These are phyloP conservation scores for Nannochloropsis gaditana DNA, from an alignment of 108 stramenopile species.

Conservation along the genomic window DNA sequence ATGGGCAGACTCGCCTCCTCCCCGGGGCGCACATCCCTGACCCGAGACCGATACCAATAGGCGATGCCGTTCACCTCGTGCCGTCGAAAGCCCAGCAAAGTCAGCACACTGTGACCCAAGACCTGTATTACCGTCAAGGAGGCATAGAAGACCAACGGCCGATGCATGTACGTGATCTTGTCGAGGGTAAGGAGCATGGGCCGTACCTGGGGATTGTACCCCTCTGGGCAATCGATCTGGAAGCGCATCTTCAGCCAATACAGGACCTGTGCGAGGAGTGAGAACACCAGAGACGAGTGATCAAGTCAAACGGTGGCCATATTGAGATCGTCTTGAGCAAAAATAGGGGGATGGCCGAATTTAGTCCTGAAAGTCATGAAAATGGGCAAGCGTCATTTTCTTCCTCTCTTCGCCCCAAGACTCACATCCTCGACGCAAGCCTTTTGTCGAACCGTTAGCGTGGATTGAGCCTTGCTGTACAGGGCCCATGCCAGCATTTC, in stretches of 20 bases:
- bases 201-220: constrained; percentile 25
- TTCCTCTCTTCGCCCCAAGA: background rate
- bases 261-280: background rate
- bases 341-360: background rate
- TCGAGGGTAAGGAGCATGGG: constrained; percentile 25
- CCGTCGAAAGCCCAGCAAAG: constrained; percentile 12
- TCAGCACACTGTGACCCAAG: background rate
- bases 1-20: constrained; percentile 15
- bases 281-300: background rate
- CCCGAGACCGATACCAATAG: constrained; percentile 27
- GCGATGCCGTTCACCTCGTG: constrained; percentile 23
- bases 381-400: background rate
- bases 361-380: background rate
- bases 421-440: constrained; percentile 15
- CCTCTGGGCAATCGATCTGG: constrained; percentile 16
- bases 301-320: too few species aligned
- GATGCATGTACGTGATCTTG: constrained; percentile 26
- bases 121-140: background rate
- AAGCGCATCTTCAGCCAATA: constrained; percentile 14
- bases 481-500: constrained; percentile 17
- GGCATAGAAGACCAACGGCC: constrained; percentile 29
- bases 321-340: background rate
- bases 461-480: background rate
- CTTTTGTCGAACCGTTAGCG: background rate
- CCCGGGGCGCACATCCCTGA: background rate